Evolutionary conservation across 1,284 basidiomycete genomes (phyloP), one percentile per base, ranked within the genome.

Genomic region (Rhodotorula sp.): DNA sequence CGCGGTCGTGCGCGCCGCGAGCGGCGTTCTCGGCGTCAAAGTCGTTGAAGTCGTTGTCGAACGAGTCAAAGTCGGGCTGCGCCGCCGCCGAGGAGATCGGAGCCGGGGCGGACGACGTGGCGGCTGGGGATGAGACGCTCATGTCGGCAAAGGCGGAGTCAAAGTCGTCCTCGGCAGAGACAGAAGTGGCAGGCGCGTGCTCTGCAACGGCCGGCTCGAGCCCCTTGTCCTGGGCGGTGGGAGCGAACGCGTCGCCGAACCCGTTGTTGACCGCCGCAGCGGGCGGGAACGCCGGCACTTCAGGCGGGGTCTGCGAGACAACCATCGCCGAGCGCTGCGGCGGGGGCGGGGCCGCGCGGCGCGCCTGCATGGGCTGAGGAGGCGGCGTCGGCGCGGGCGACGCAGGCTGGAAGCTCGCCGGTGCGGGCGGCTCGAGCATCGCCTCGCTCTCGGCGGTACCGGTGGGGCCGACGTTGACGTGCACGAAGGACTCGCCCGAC

Each of bases 111-210:
- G 46, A 48, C 56, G 64, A 48, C 7, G 53, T 34, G 17, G 65
- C 36, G 21, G 57, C 48, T 10, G 58, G 34, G 0, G 64, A 64
- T 25, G 61, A 48, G 25, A 57, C 22, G 39, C 62, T 57, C 63
- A 76, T 69, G 50, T 69, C 75, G 48, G 67, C 71, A 36, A 77
- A 77, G 9, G 67, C 60, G 0, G 70, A 61, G n/a, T 78, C 75
- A 37, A 78, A 78, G 53, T 72, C 75, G 62, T 77, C 75, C 34
- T 71, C 64, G 12, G 61, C n/a, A 27, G 50, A 51, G n/a, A 10
- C 32, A n/a, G n/a, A n/a, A n/a, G n/a, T n/a, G 19, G 53, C 32
- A 15, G 53, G 29, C 21, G 53, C 53, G 6, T 17, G 17, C 17
- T 29, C 29, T 5, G 32, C 17, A 29, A 32, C 32, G 15, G 32